These are phyloP conservation scores for Metschnikowia lunata DNA, from an alignment of 805 yeast species.

Conservation along the genomic window DNA sequence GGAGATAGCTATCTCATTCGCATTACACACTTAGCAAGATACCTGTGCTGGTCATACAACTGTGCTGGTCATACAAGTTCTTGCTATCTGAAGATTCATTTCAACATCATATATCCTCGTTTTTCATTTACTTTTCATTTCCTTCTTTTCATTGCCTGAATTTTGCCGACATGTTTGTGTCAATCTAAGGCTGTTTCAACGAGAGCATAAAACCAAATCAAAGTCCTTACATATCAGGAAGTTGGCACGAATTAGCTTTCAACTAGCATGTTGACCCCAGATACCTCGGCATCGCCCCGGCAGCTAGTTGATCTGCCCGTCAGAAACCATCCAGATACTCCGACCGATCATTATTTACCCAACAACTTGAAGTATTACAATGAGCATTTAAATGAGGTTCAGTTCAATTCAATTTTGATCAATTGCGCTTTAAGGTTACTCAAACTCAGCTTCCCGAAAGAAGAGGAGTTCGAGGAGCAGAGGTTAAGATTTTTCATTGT, in stretches of 20 bases:
- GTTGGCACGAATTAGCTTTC: too few relatives aligned
- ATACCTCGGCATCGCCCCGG: constrained; percentile 13
- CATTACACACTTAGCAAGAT: constrained; percentile 5
- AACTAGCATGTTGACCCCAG: constrained; percentile 13
- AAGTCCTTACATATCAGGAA: too few relatives aligned
- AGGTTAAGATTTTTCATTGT: constrained; percentile 30
- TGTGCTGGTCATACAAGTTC: constrained; percentile 2
- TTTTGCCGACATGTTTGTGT: constrained; percentile 5
- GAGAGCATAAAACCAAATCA: too few relatives aligned
- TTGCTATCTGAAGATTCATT: constrained; percentile 5
- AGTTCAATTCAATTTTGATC: constrained; percentile 37
- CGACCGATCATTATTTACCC: constrained; percentile 23
- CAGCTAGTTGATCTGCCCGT: constrained; percentile 8
- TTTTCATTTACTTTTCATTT: background rate
- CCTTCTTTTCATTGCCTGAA: background rate
- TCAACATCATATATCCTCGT: background rate
- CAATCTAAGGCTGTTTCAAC: constrained; percentile 2
- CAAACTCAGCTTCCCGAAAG: constrained; percentile 26
- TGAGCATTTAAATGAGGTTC: constrained; percentile 35
- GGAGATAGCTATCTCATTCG: background rate
- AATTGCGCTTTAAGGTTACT: constrained; percentile 34
- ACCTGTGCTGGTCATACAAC: constrained; percentile 2
- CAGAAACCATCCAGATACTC: constrained; percentile 7
- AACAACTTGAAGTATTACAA: constrained; percentile 39
- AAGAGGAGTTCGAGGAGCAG: constrained; percentile 11